phyloP scores from a whole-genome alignment of 768 basidiomycete species.

The Leucocoprinus birnbaumii region DNA sequence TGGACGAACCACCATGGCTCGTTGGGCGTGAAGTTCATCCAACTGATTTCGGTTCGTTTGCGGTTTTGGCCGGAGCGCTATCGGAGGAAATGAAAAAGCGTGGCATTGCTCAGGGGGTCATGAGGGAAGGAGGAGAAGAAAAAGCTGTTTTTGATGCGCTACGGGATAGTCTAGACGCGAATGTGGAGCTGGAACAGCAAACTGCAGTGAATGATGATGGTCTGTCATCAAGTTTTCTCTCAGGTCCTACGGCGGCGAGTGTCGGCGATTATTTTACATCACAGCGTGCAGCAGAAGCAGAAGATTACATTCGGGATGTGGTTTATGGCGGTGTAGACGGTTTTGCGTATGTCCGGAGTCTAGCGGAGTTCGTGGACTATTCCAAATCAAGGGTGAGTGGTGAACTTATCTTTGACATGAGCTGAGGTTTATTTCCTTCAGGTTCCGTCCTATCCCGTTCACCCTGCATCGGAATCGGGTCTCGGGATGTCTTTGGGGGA shows the following conservation, averaged over 20 bases:
- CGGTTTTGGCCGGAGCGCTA: conserved; percentile 45
- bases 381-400: conserved; percentile 30
- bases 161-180: conserved; percentile 35
- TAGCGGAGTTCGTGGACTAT: conserved; percentile 70
- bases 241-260: conserved; percentile 17
- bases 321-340: conserved; percentile 82
- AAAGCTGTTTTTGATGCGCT: conserved; percentile 28
- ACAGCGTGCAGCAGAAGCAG: conserved; percentile 48
- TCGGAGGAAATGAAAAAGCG: conserved; percentile 40
- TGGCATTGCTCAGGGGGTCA: conserved; percentile 19
- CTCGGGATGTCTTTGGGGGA: conserved; percentile 36
- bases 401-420: conserved; percentile 15
- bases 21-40: conserved; percentile 49
- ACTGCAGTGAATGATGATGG: conserved; percentile 14
- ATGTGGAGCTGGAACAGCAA: conserved; percentile 18
- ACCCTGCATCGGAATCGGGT: conserved; percentile 13
- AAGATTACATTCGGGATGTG: conserved; percentile 67
- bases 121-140: conserved; percentile 28
- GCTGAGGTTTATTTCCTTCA: not conserved
- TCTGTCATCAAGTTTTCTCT: conserved; percentile 13
- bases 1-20: conserved; percentile 40
- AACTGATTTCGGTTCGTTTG: conserved; percentile 62
- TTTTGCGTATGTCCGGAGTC: conserved; percentile 69
- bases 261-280: conserved; percentile 46
- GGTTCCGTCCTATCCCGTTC: not conserved